Conservation (phyloP, 83 land plant species). For the Larix sibirica region DNA sequence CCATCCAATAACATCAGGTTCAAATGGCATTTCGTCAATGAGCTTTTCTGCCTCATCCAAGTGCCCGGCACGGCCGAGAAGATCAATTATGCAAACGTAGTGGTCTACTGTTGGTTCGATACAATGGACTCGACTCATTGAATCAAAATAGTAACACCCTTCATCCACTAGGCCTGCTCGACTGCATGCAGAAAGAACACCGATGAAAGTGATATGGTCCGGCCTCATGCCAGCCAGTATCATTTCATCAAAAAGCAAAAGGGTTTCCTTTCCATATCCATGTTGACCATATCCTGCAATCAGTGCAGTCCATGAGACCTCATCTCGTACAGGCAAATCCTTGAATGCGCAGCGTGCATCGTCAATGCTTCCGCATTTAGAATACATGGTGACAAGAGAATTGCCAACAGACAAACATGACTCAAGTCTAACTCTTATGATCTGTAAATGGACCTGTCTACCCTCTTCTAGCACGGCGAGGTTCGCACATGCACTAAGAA, state of each 20-base stretch:
- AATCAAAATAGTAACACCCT: neutral
- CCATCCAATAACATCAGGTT: neutral
- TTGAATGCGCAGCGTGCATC: conserved; percentile 20
- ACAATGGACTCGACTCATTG: neutral
- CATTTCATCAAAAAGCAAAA: conserved; percentile 17
- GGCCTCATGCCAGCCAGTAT: conserved; percentile 15
- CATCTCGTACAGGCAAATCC: conserved; percentile 5
- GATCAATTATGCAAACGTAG: neutral
- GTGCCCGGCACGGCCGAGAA: neutral
- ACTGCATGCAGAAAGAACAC: conserved; percentile 21
- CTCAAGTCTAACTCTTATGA: neutral
- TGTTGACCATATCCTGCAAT: conserved; percentile 26
- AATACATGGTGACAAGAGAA: neutral
- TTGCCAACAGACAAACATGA: neutral
- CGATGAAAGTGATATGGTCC: conserved; percentile 13
- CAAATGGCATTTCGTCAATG: neutral
- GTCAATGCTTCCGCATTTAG: neutral
- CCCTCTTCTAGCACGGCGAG: neutral
- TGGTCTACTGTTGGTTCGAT: neutral
- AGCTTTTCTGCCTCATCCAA: conserved; percentile 1
- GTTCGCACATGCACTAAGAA: neutral
- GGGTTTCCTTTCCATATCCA: conserved; percentile 20
- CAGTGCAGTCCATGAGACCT: conserved; percentile 22
- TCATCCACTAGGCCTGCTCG: neutral
- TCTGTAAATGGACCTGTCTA: neutral